A percentile compares a stretch with the other conserved stretches of the same genome.
Evolutionary conservation across 345 rosid species (phyloP).

Genomic region (Erysimum cheiranthoides): DNA sequence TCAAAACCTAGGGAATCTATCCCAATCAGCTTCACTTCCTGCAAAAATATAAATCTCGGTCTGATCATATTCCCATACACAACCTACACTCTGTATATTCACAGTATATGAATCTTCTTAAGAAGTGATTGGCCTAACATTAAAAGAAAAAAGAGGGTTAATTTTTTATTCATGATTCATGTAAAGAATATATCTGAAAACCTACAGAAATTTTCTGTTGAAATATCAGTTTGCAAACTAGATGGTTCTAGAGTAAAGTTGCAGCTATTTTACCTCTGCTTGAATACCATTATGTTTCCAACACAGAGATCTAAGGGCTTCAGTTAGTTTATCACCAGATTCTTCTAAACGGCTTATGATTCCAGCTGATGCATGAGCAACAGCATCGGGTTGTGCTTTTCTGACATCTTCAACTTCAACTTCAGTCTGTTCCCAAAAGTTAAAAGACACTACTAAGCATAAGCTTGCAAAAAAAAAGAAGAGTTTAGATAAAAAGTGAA

Average conservation of each 20-base stretch:
- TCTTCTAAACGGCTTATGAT: constrained; percentile 74
- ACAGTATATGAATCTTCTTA: too few relatives aligned
- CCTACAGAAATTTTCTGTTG: background rate
- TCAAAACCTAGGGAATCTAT: constrained; percentile 88
- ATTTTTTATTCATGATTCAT: too few relatives aligned
- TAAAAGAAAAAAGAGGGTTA: too few relatives aligned
- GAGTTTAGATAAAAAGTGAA: background rate
- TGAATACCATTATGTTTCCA: constrained; percentile 82
- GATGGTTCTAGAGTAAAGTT: constrained; percentile 14
- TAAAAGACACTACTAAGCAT: constrained; percentile 41
- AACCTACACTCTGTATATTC: background rate
- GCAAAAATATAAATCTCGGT: constrained; percentile 2
- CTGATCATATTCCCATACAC: constrained; percentile 3
- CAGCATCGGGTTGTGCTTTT: constrained; percentile 79
- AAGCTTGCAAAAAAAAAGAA: constrained; percentile 19
- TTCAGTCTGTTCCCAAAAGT: constrained; percentile 52
- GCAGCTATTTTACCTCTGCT: constrained; percentile 71
- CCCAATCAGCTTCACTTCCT: constrained; percentile 75
- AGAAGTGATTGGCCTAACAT: too few relatives aligned
- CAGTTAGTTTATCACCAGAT: constrained; percentile 63
- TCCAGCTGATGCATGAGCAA: constrained; percentile 72
- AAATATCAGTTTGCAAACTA: background rate
- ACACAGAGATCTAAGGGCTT: constrained; percentile 80
- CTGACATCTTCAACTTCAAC: constrained; percentile 82
- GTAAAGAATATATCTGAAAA: background rate